phyloP scores from a whole-genome alignment of 768 basidiomycete species.

The Collybiopsis luxurians region DNA sequence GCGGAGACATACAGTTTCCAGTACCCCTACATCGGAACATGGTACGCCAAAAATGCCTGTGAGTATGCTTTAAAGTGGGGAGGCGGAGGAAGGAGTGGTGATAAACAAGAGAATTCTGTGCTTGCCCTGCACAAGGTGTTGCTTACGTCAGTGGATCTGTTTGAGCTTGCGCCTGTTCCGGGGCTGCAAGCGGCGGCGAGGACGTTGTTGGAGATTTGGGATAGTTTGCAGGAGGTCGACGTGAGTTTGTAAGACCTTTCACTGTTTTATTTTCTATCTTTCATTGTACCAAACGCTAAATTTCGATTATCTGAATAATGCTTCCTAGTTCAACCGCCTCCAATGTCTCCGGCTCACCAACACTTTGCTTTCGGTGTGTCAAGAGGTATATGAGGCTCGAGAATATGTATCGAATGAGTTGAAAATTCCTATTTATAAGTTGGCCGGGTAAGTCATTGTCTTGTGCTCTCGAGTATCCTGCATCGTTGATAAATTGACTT shows the following conservation, averaged over 20 bases:
- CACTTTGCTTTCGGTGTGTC: slow-evolving; percentile 58
- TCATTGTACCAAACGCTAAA: too few relatives aligned
- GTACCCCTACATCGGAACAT: too few relatives aligned
- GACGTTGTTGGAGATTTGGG: slow-evolving; percentile 55
- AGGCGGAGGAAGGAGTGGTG: too few relatives aligned
- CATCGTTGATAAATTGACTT: too few relatives aligned
- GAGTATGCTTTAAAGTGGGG: too few relatives aligned
- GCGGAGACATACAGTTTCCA: background rate
- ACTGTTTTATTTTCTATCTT: background rate
- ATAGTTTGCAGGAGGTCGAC: slow-evolving; percentile 50
- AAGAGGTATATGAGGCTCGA: slow-evolving; percentile 62
- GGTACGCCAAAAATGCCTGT: too few relatives aligned
- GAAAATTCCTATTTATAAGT: slow-evolving; percentile 42
- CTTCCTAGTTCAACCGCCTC: slow-evolving; percentile 59
- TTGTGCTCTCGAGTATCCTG: too few relatives aligned
- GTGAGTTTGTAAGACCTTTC: slow-evolving; percentile 31
- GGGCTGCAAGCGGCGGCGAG: slow-evolving; percentile 46
- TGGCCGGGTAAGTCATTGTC: slow-evolving; percentile 55
- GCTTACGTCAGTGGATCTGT: slow-evolving; percentile 28
- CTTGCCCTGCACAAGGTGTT: slow-evolving; percentile 35
- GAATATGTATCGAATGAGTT: slow-evolving; percentile 48
- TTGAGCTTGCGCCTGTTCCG: slow-evolving; percentile 49
- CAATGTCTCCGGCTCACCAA: slow-evolving; percentile 69
- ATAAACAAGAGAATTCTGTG: slow-evolving; percentile 11
- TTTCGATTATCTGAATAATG: too few relatives aligned